phyloP scores from a whole-genome alignment of 345 rosid species.

The Gossypium rotundifolium region DNA sequence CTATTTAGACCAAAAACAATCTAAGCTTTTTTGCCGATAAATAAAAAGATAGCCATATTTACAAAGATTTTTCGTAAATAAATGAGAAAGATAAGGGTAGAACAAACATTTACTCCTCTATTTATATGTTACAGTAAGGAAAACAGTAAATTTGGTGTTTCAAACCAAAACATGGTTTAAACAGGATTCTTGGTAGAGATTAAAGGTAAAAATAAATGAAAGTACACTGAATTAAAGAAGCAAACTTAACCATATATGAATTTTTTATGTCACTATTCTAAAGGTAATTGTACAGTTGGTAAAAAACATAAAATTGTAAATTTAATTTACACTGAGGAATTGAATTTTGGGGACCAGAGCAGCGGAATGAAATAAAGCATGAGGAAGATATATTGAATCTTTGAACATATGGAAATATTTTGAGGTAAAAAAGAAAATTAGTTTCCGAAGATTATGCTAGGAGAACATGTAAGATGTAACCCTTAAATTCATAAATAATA shows the following conservation, averaged over 20 bases:
- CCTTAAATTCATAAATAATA: constrained; percentile 9
- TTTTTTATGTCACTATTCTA: not conserved
- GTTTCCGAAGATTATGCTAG: constrained; percentile 18
- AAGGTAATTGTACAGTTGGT: not conserved
- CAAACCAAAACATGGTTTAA: not conserved
- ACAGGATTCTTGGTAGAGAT: not conserved
- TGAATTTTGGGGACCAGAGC: not conserved
- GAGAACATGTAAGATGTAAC: constrained; percentile 16
- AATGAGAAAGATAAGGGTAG: not conserved
- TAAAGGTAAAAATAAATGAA: not conserved
- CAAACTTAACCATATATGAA: not conserved
- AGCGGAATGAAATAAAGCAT: constrained; percentile 22
- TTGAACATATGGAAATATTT: not conserved
- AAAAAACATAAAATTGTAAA: not conserved
- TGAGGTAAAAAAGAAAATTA: not conserved
- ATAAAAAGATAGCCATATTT: not conserved
- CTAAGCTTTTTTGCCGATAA: not conserved
- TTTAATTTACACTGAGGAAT: not conserved
- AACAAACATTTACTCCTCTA: not conserved
- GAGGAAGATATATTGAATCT: constrained; percentile 5
- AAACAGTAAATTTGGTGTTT: not conserved
- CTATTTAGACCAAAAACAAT: not conserved
- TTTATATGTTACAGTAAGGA: not conserved
- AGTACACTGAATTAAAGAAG: not conserved
- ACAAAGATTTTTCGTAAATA: not conserved